Evolutionary conservation across 179 eudicot species (phyloP).

Genomic region (Spergularia azorica): DNA sequence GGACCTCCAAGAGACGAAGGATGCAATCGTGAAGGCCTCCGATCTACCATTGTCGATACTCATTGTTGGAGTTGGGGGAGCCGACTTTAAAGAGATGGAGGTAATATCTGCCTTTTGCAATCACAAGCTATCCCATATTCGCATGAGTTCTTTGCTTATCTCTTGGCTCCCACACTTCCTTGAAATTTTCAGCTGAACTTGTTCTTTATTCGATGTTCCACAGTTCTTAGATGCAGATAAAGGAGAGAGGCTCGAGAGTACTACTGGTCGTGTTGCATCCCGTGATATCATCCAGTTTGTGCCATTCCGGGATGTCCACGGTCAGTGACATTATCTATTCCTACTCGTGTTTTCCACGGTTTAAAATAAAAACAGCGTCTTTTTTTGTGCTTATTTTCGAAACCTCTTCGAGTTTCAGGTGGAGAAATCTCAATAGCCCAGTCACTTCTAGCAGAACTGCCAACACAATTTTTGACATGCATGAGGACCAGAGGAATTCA

Average conservation of each 20-base stretch:
- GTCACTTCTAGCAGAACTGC: constrained; percentile 87
- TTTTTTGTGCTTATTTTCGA: background rate
- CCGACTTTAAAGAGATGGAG: constrained; percentile 99
- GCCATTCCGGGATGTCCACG: constrained; percentile 83
- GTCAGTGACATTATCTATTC: constrained; percentile 37
- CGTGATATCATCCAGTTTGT: constrained; percentile 98
- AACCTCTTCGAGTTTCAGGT: constrained; percentile 47
- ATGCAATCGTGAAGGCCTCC: constrained; percentile 92
- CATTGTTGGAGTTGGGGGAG: constrained; percentile 99
- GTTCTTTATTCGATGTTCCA: background rate
- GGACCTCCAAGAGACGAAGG: constrained; percentile 98
- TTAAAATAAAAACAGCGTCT: background rate
- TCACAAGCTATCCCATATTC: background rate
- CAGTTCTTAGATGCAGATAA: constrained; percentile 90
- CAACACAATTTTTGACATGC: constrained; percentile 83
- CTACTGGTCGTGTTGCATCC: constrained; percentile 78
- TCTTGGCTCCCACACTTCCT: background rate
- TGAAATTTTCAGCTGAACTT: background rate
- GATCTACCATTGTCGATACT: constrained; percentile 96
- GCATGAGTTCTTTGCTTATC: background rate
- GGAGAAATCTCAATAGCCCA: constrained; percentile 84
- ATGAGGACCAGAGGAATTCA: constrained; percentile 71
- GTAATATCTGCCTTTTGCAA: constrained; percentile 32
- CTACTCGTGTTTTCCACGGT: background rate
- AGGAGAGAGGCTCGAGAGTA: constrained; percentile 86